Evolutionary conservation across 2,329 filamentous ascomycete genomes (phyloP).

Genomic region (Elsinoe necatrix): DNA sequence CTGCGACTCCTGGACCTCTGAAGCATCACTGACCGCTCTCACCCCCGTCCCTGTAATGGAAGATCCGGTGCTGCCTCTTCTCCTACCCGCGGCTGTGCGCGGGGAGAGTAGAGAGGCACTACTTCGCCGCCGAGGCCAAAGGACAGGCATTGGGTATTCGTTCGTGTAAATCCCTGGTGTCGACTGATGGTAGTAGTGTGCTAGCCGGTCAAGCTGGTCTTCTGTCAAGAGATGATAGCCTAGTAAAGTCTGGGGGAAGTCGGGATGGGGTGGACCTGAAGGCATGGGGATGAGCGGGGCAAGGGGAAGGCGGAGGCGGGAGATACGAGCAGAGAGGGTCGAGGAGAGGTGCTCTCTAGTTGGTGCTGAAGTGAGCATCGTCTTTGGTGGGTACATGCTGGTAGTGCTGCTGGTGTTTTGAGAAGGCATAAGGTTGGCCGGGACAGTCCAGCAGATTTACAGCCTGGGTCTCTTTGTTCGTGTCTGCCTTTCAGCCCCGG

Average conservation of each 20-base stretch:
- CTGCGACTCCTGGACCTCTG: background rate
- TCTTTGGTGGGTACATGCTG: background rate
- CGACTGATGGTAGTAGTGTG: slow-evolving; percentile 65
- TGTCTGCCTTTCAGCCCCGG: too few relatives aligned
- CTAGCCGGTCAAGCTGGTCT: slow-evolving; percentile 59
- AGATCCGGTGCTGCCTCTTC: background rate
- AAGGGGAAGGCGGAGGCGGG: slow-evolving; percentile 57
- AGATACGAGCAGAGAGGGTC: slow-evolving; percentile 51
- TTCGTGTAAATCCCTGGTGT: slow-evolving; percentile 47
- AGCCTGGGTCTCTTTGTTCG: background rate
- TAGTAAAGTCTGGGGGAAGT: slow-evolving; percentile 59
- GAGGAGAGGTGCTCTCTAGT: background rate
- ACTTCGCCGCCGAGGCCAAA: slow-evolving; percentile 39
- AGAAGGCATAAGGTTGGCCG: too few relatives aligned
- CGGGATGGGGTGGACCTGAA: slow-evolving; percentile 55
- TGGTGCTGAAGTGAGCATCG: background rate
- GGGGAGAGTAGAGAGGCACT: slow-evolving; percentile 1
- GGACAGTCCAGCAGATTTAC: too few relatives aligned
- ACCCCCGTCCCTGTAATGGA: background rate
- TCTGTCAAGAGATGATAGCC: slow-evolving; percentile 68
- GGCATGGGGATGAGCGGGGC: slow-evolving; percentile 52
- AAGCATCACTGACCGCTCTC: background rate
- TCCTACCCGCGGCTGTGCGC: background rate
- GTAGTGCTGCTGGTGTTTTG: background rate
- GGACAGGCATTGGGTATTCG: slow-evolving; percentile 61